These are phyloP conservation scores for Aspergillus ellipticus DNA, from an alignment of 495 filamentous ascomycete species.

Conservation along the genomic window DNA sequence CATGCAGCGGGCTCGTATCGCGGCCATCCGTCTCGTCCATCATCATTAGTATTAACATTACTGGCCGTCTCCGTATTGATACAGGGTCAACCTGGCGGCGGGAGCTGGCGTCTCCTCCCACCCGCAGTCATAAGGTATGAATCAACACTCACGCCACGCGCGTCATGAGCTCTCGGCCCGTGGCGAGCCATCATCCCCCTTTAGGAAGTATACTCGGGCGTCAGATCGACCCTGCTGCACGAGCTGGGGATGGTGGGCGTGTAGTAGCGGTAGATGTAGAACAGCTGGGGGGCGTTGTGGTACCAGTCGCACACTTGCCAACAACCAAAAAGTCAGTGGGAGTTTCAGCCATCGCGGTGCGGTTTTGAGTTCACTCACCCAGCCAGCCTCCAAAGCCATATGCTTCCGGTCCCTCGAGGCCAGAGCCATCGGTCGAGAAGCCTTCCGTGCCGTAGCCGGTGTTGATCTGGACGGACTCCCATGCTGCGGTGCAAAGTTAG, in stretches of 20 bases:
- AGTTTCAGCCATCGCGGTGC: not conserved
- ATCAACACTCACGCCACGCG: slow-evolving; percentile 18
- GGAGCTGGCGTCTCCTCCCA: not conserved
- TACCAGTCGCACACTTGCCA: slow-evolving; percentile 51
- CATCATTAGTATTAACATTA: slow-evolving; percentile 1
- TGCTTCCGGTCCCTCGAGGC: slow-evolving; percentile 34
- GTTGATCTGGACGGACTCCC: slow-evolving; percentile 43
- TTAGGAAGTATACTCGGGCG: slow-evolving; percentile 21
- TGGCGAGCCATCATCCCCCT: not conserved
- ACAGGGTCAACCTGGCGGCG: not conserved
- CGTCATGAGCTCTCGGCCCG: slow-evolving; percentile 11
- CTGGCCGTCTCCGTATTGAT: not conserved
- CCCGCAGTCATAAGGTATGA: slow-evolving; percentile 15
- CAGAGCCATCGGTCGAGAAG: slow-evolving; percentile 36
- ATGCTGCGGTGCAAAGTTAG: slow-evolving; percentile 25
- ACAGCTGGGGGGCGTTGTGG: slow-evolving; percentile 53
- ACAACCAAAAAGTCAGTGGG: slow-evolving; percentile 5
- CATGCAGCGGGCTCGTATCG: not conserved
- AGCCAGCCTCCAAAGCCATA: slow-evolving; percentile 50
- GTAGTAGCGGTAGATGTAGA: slow-evolving; percentile 38
- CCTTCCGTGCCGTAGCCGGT: slow-evolving; percentile 30
- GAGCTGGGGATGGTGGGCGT: slow-evolving; percentile 32
- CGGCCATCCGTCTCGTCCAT: no score
- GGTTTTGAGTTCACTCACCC: slow-evolving; percentile 33
- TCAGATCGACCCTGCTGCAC: slow-evolving; percentile 43